These are phyloP conservation scores for Akanthomyces uredinophilus DNA, from an alignment of 2,329 filamentous ascomycete species.

Conservation along the genomic window DNA sequence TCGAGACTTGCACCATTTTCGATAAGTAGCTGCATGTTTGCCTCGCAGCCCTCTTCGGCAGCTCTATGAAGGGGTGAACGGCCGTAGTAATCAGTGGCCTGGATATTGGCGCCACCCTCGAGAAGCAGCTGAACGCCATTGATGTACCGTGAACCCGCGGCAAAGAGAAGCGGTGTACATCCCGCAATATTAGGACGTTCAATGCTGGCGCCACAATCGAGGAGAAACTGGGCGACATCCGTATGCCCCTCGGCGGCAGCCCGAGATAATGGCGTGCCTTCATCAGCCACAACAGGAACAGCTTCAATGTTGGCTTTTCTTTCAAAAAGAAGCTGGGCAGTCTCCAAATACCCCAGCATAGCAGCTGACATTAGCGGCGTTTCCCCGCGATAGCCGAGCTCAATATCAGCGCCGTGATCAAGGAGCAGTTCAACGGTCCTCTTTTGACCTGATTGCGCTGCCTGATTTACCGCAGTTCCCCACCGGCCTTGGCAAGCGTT, in stretches of 20 bases:
- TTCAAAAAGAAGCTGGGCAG: not conserved
- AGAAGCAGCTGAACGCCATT: too few relatives aligned
- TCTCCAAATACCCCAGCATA: not conserved
- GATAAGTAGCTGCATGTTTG: too few relatives aligned
- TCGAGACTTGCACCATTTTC: too few relatives aligned
- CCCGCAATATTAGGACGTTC: too few relatives aligned
- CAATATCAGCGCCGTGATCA: not conserved
- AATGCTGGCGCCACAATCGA: constrained; percentile 20
- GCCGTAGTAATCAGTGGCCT: too few relatives aligned
- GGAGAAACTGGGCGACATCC: not conserved
- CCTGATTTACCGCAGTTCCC: not conserved
- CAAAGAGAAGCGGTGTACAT: too few relatives aligned
- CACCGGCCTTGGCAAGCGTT: not conserved
- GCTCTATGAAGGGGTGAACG: too few relatives aligned
- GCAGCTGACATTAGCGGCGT: constrained; percentile 5
- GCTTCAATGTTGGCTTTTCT: not conserved
- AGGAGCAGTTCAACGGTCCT: not conserved
- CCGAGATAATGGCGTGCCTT: not conserved
- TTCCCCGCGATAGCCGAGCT: not conserved
- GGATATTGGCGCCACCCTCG: too few relatives aligned
- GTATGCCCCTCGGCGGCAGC: not conserved
- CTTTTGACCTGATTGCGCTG: not conserved
- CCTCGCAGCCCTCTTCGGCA: too few relatives aligned
- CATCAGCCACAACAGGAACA: not conserved
- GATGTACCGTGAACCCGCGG: too few relatives aligned